Evolutionary conservation across 2,329 filamentous ascomycete genomes (phyloP).

Genomic region (Dryadomyces quercus-mongolicae): DNA sequence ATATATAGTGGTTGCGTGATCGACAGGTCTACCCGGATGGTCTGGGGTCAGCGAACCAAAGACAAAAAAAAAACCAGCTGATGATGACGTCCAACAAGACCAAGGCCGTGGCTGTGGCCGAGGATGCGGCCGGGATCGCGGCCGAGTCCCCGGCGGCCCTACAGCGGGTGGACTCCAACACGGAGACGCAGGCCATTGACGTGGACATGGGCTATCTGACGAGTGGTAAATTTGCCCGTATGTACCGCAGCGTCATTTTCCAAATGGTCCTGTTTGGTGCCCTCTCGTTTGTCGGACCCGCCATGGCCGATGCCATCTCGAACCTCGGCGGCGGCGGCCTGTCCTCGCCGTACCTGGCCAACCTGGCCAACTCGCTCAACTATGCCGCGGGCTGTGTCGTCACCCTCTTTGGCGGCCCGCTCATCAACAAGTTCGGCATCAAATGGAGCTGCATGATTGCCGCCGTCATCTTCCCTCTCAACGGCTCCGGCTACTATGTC

Average conservation of each 20-base stretch:
- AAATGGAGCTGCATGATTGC: conserved; percentile 2
- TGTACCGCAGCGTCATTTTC: neutral
- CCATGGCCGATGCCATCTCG: conserved; percentile 2
- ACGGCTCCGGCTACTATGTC: neutral
- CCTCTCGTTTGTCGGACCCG: conserved; percentile 1
- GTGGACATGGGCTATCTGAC: conserved; percentile 1
- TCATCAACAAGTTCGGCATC: conserved; percentile 5
- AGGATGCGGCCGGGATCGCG: neutral
- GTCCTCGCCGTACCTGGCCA: conserved; percentile 1
- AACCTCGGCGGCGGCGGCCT: conserved; percentile 3
- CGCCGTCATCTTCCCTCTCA: neutral
- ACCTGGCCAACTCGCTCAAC: conserved; percentile 1
- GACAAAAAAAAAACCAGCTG: no score
- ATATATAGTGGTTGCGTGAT: no score
- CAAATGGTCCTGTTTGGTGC: conserved; percentile 3
- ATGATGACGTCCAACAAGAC: neutral
- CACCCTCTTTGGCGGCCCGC: conserved; percentile 1
- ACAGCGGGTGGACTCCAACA: neutral
- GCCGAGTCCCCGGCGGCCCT: neutral
- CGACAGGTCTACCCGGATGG: no score
- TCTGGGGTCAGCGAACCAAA: no score
- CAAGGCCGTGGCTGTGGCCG: neutral
- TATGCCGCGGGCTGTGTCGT: neutral
- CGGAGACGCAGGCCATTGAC: neutral
- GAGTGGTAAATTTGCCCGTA: neutral